phyloP scores from a whole-genome alignment of 306 rosid species.

The Castanea mollissima region DNA sequence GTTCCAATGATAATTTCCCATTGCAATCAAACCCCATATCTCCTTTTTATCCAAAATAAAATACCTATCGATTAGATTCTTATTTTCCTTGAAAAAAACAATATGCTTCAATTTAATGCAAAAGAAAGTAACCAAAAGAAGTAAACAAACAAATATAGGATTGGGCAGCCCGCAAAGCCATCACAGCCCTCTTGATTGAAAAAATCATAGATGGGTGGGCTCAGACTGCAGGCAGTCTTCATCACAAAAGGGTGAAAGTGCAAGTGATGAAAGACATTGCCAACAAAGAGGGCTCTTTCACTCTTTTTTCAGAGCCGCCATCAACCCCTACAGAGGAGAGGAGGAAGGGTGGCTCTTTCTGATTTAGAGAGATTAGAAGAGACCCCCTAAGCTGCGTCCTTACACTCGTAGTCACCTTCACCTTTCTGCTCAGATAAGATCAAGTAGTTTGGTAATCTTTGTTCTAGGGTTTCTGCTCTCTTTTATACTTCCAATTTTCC shows the following conservation, averaged over 20 bases:
- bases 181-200: slow-evolving; percentile 27
- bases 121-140: not conserved
- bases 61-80: too few relatives aligned
- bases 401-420: not conserved
- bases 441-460: slow-evolving; percentile 11
- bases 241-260: slow-evolving; percentile 22
- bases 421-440: slow-evolving; percentile 36
- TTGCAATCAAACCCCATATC: too few relatives aligned
- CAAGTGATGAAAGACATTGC: not conserved
- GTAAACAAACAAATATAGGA: too few relatives aligned
- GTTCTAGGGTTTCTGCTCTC: not conserved
- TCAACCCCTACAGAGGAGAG: slow-evolving; percentile 1
- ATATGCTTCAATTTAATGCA: too few relatives aligned
- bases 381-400: not conserved
- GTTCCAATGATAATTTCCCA: too few relatives aligned
- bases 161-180: slow-evolving; percentile 34
- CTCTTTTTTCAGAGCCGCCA: slow-evolving; percentile 25
- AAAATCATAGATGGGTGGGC: slow-evolving; percentile 2
- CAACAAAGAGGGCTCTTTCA: not conserved
- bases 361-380: not conserved
- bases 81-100: too few relatives aligned
- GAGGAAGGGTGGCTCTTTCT: not conserved
- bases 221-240: slow-evolving; percentile 55
- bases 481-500: not conserved
- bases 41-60: too few relatives aligned